phyloP scores from a whole-genome alignment of 164 flowering plant species.

The Litsea cubeba region DNA sequence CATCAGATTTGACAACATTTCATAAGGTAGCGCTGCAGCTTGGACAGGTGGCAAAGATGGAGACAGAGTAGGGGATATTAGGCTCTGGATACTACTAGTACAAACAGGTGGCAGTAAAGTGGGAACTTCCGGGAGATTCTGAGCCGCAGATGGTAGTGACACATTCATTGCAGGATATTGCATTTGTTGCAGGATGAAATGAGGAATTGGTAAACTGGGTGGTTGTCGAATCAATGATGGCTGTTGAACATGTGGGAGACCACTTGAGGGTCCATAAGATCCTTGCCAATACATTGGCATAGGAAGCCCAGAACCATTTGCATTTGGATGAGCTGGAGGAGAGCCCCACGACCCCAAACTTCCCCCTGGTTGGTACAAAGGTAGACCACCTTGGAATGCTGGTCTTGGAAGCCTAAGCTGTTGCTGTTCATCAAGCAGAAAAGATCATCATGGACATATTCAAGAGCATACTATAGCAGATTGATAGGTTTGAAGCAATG shows the following conservation, averaged over 20 bases:
- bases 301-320: slow-evolving; percentile 58
- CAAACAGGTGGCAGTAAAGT: neutral
- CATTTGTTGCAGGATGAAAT: slow-evolving; percentile 64
- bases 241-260: slow-evolving; percentile 51
- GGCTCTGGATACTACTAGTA: slow-evolving; percentile 21
- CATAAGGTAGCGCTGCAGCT: slow-evolving; percentile 36
- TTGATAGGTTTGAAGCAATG: neutral
- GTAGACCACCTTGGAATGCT: slow-evolving; percentile 67
- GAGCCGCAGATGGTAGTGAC: slow-evolving; percentile 36
- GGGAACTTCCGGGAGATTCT: slow-evolving; percentile 40
- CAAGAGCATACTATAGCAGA: neutral
- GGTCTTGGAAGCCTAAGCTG: slow-evolving; percentile 59
- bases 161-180: slow-evolving; percentile 56
- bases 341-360: slow-evolving; percentile 52
- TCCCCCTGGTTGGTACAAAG: slow-evolving; percentile 78
- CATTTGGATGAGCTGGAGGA: slow-evolving; percentile 53
- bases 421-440: slow-evolving; percentile 15
- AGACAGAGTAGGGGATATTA: slow-evolving; percentile 31
- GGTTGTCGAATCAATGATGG: slow-evolving; percentile 30
- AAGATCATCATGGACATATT: too few relatives aligned
- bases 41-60: slow-evolving; percentile 36
- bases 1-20: slow-evolving; percentile 26
- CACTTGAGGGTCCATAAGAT: slow-evolving; percentile 66
- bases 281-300: slow-evolving; percentile 92
- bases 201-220: slow-evolving; percentile 39